Base-by-base conservation (phyloP, 352 stramenopile species). In the Globisporangium apiculatum region DNA sequence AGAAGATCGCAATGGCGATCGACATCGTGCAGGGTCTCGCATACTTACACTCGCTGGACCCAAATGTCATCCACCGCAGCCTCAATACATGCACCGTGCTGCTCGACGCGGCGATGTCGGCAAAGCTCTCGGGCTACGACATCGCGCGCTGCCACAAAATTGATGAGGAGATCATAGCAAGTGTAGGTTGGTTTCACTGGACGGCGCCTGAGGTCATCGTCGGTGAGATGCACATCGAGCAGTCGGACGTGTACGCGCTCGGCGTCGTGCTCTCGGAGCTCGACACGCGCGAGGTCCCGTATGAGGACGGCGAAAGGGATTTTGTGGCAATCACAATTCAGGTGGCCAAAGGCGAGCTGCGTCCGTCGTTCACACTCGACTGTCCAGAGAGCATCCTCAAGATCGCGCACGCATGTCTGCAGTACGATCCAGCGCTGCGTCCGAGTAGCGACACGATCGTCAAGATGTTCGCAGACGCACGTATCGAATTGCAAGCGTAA, bases 201-300 rank as follows among this genome's bases (percentile, higher is more conserved):
- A 24, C 1, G 18, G 18, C 18, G 18, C 18, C 18, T 24, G 18
- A 24, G 18, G 18, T 24, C 18, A 24, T 24, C 18, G 1, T 24
- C 18, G 18, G 18, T 24, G 18, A 24, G 18, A 24, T 24, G 0
- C 1, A 24, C 18, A 24, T 0, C 18, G 18, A 24, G 18, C 18
- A 24, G 2, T 24, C 18, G 18, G 18, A 24, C 18, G 57, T 72
- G 45, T 72, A 72, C 38, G 69, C 64, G 15, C 64, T 89, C 54
- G 86, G 86, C 62, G 82, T 95, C 53, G 83, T 95, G 58, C 73
- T 95, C 18, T 90, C 76, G 49, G 85, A 95, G 60, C 65, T 95
- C 37, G 85, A 95, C 65, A 95, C 85, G 61, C 85, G 80, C 50
- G 83, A 93, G 71, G 92, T 95, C 55, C 85, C 85, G 53, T 95